Base-by-base conservation (phyloP, 768 basidiomycete species). In the Phylloporus sp. region DNA sequence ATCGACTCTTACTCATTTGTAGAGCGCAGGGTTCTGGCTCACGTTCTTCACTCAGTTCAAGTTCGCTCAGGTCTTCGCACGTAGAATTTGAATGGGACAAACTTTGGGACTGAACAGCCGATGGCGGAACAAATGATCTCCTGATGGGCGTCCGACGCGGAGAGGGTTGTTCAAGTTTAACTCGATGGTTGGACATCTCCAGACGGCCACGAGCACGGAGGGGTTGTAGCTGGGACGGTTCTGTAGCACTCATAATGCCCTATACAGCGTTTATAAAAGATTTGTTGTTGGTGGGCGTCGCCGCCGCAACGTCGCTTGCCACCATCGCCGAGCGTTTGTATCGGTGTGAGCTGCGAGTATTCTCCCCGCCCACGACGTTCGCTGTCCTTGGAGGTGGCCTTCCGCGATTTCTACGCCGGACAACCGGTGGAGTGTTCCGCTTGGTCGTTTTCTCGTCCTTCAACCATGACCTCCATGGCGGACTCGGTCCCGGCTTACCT, bases 401-500 rank as follows among this genome's bases (percentile, higher is more conserved):
- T 59, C 51, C 54, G 47, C 48, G 47, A 36, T 55, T 54, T 53
- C 59, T 58, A 48, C 59, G 55, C 61, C 49, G 52, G 57, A 39
- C 49, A 50, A 49, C 29, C 52, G 38, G 20, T 52, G 44, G 36
- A 53, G 54, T 54, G 50, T 45, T 29, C 52, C 47, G 41, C 56
- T 58, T 44, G 56, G 58, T 40, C 42, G 62, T 48, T 55, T 60
- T 63, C 62, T 65, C 53, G 56, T 59, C 56, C 59, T 61, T 52
- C 51, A 56, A 68, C 64, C 59, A 90, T 90, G 88, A 80, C 86
- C 63, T 82, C 86, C 62, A 82, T 84, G 70, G 82, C 84, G 62
- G 69, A 68, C 49, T 49, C 49, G 70, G 71, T 84, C 67, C 85
- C 88, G 59, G 80, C 79, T 59, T 90, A 81, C 71, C 73, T 89